Evolutionary conservation across 345 rosid genomes (phyloP), one percentile per base, ranked within the genome.

Genomic region (Salix dunnii): DNA sequence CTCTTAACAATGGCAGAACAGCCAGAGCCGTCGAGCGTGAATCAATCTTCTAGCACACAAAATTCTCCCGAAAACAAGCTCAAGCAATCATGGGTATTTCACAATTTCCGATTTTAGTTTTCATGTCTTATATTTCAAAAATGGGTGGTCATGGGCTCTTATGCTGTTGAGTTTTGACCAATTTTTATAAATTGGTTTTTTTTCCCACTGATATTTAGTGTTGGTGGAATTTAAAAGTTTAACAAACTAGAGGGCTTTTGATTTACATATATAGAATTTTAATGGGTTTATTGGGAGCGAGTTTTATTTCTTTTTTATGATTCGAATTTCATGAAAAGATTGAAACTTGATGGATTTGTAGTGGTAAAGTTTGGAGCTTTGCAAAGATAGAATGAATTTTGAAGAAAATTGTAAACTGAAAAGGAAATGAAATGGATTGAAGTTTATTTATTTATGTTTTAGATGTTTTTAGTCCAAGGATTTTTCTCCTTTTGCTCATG

Each of bases 11-110:
- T 67, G 72, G 72, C 51, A 12, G 72, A 75, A 67, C 72, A 55
- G 35, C 5, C 38, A 3, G 67, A 67, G 14, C 33, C 62, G 70
- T 46, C 71, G 14, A 48, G 62, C 53, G 68, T 53, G 33, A 21
- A 25, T 23, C 67, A 48, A 38, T 42, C 80, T 72, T 66, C 80
- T 21, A 72, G 31, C 28, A 25, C 28, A 25, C 70, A 64, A 65
- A 71, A 21, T 49, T 64, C 71, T 7, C 27, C 74, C 3, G 51
- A 33, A 7, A 71, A 71, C 3, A 25, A 49, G 31, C 71, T 66
- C 42, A 72, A 72, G 67, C 58, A 72, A 66, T 21, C 76, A 46
- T 66, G 30, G 70, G 80, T 60, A 48, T 46, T 71, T 65, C 70
- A 12, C 2, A 17, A 18, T 28, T 38, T 28, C 25, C 68, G 5